These are phyloP conservation scores for Ophiostoma ulmi DNA, from an alignment of 2,329 filamentous ascomycete genomes.

Conservation along the genomic window DNA sequence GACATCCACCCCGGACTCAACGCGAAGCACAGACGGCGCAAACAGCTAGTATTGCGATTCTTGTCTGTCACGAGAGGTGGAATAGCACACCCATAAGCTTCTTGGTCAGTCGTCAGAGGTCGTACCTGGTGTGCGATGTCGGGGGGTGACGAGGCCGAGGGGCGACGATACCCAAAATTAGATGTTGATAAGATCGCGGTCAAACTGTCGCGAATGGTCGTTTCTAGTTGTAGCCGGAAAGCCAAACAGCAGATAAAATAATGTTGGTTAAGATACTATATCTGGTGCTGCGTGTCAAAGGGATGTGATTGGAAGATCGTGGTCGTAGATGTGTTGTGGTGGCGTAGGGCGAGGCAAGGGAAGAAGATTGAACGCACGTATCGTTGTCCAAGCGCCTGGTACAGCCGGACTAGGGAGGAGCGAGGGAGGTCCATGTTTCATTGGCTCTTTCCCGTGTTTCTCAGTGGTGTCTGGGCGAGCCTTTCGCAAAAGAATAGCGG, in stretches of 20 bases:
- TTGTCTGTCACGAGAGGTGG: neutral
- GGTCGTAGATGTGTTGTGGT: conserved; percentile 3
- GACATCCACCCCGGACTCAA: neutral
- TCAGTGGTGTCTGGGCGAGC: conserved; percentile 3
- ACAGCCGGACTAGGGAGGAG: neutral
- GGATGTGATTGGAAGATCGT: neutral
- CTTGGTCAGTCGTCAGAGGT: neutral
- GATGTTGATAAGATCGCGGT: neutral
- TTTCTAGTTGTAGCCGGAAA: neutral
- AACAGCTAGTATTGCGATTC: neutral
- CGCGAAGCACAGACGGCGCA: neutral
- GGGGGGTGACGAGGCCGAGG: conserved; percentile 2
- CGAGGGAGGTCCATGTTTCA: conserved; percentile 7
- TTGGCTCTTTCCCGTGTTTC: conserved; percentile 17
- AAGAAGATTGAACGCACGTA: conserved; percentile 9
- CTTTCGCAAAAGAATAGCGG: conserved; percentile 13
- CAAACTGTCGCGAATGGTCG: neutral
- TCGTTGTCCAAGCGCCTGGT: conserved; percentile 2
- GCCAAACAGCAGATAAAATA: neutral
- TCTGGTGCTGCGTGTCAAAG: neutral
- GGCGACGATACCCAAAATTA: neutral
- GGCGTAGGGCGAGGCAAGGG: conserved; percentile 3
- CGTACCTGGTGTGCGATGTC: conserved; percentile 11
- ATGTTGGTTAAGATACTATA: conserved; percentile 10
- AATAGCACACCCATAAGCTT: neutral